Evolutionary conservation across 1,284 basidiomycete genomes (phyloP).

Genomic region (Heterobasidion annosum): DNA sequence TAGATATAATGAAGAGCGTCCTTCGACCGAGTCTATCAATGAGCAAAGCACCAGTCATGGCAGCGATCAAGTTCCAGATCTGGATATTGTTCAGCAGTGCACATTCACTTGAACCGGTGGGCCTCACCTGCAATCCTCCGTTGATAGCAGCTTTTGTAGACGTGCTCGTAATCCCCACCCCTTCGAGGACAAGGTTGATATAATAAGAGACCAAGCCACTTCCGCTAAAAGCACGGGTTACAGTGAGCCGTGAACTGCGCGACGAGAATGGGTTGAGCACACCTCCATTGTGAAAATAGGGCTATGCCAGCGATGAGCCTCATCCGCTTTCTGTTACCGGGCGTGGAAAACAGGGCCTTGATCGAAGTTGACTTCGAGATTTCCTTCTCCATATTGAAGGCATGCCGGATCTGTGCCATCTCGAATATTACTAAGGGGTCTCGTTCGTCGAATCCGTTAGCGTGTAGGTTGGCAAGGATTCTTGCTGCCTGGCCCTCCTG

Average conservation of each 20-base stretch:
- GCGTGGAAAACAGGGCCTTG: constrained; percentile 40
- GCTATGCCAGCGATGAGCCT: constrained; percentile 47
- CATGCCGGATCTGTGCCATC: constrained; percentile 54
- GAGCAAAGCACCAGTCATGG: constrained; percentile 44
- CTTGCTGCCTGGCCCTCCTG: constrained; percentile 43
- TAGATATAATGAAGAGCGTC: constrained; percentile 54
- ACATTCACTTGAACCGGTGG: background rate
- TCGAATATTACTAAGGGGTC: constrained; percentile 51
- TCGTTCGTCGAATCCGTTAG: constrained; percentile 37
- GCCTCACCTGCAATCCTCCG: constrained; percentile 44
- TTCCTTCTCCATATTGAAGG: constrained; percentile 49
- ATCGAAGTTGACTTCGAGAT: constrained; percentile 37
- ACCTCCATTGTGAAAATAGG: constrained; percentile 64
- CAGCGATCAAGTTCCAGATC: constrained; percentile 47
- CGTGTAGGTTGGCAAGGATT: constrained; percentile 57
- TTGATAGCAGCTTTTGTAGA: constrained; percentile 53
- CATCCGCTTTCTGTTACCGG: constrained; percentile 54
- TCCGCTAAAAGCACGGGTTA: constrained; percentile 25
- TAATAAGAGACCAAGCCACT: constrained; percentile 65
- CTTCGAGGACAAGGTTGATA: constrained; percentile 54
- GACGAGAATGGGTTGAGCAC: background rate
- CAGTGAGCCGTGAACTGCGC: background rate
- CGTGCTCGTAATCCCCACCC: constrained; percentile 43
- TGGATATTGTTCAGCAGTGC: constrained; percentile 12
- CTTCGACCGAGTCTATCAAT: constrained; percentile 55